Percentiles rank a stretch among this genome's conserved stretches.
phyloP scores from a whole-genome alignment of 257 asterid species.

The Solanum phureja region DNA sequence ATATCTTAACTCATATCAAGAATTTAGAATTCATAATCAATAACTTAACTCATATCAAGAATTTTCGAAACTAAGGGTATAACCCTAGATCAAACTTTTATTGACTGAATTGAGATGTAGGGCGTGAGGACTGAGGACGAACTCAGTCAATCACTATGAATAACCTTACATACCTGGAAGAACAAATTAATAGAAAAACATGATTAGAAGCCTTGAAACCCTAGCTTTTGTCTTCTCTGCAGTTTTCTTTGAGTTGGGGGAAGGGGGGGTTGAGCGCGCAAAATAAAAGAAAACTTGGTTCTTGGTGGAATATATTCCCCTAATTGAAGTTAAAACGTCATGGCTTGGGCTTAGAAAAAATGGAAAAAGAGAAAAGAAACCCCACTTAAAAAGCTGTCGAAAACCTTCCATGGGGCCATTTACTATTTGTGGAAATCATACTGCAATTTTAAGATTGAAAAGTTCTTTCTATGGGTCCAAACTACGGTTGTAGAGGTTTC shows the following conservation, averaged over 20 bases:
- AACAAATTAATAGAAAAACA: not conserved
- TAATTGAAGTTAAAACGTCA: not conserved
- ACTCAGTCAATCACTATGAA: not conserved
- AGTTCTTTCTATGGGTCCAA: not conserved
- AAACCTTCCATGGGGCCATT: not conserved
- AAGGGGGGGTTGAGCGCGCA: not conserved
- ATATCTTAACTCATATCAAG: not conserved
- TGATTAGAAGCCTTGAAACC: not conserved
- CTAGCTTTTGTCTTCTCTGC: not conserved
- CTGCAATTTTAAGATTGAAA: not conserved
- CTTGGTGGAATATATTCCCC: not conserved
- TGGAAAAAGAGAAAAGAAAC: not conserved
- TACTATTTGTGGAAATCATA: not conserved
- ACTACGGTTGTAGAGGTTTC: not conserved
- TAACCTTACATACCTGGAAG: not conserved
- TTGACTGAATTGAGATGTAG: not conserved
- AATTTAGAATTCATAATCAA: too few species aligned
- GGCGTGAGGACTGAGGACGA: not conserved
- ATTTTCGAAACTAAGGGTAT: not conserved
- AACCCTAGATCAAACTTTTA: not conserved
- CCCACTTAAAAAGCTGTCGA: not conserved
- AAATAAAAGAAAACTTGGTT: not conserved
- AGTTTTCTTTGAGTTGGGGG: not conserved
- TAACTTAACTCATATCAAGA: not conserved
- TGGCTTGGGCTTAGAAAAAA: not conserved